These are phyloP conservation scores for Hanseniaspora sp. DNA, from an alignment of 1,139 yeast species.

Conservation along the genomic window DNA sequence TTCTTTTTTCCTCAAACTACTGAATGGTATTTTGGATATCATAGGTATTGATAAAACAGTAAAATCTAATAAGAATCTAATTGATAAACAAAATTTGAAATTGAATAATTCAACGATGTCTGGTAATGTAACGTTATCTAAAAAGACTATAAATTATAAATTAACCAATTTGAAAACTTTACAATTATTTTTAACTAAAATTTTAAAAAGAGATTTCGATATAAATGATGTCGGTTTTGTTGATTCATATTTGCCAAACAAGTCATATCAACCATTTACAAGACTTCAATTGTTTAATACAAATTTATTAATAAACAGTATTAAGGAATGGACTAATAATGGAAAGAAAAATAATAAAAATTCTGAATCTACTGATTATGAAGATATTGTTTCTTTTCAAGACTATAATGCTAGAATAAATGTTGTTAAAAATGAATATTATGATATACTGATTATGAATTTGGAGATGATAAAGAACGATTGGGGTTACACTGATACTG, in stretches of 20 bases:
- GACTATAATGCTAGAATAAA: constrained; percentile 13
- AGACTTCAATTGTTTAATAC: constrained; percentile 11
- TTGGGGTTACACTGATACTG: constrained; percentile 32
- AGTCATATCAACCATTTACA: constrained; percentile 10
- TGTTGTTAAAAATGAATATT: constrained; percentile 4
- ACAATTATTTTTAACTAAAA: constrained; percentile 15
- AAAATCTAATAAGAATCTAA: constrained; percentile 19
- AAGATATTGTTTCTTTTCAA: constrained; percentile 9
- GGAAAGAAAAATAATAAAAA: background rate
- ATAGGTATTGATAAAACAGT: constrained; percentile 35
- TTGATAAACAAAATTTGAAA: constrained; percentile 15
- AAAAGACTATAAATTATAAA: constrained; percentile 32
- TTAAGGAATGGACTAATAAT: constrained; percentile 11
- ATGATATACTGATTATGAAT: constrained; percentile 5
- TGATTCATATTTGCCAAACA: constrained; percentile 8
- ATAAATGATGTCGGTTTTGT: background rate
- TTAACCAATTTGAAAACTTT: constrained; percentile 38
- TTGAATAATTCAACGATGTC: constrained; percentile 12
- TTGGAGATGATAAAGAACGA: constrained; percentile 49
- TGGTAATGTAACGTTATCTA: constrained; percentile 20
- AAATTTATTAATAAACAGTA: constrained; percentile 5
- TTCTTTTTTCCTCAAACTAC: constrained; percentile 41
- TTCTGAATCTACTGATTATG: background rate
- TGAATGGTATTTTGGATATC: constrained; percentile 46
- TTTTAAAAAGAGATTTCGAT: constrained; percentile 4